Conservation (phyloP, 768 basidiomycete species). For the Boletus huronensis region DNA sequence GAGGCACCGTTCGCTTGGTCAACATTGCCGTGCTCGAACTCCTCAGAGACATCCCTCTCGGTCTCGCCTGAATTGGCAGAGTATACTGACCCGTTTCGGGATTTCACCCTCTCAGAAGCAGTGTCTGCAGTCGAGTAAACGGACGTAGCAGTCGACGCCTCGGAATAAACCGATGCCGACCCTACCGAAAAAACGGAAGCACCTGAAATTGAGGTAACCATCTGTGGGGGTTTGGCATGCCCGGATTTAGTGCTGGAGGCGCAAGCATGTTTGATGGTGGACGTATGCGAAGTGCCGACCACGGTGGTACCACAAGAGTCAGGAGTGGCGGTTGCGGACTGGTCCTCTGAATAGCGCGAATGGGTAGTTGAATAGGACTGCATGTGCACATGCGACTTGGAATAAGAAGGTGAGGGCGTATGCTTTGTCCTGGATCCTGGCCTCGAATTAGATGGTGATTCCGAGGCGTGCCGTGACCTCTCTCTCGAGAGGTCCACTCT, state of each 20-base stretch:
- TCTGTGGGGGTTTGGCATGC: constrained; percentile 19
- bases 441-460: constrained; percentile 17
- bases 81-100: constrained; percentile 14
- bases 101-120: neutral
- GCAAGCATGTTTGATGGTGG: neutral
- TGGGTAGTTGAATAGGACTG: constrained; percentile 17
- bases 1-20: constrained; percentile 5
- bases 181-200: constrained; percentile 28
- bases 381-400: constrained; percentile 11
- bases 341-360: constrained; percentile 18
- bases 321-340: neutral
- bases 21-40: constrained; percentile 7
- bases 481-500: constrained; percentile 1
- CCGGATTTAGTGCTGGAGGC: neutral
- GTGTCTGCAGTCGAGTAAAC: constrained; percentile 12
- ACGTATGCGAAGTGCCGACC: neutral
- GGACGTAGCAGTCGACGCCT: constrained; percentile 27
- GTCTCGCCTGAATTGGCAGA: constrained; percentile 13
- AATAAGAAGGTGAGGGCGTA: constrained; percentile 15
- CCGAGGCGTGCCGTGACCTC: constrained; percentile 5
- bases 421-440: constrained; percentile 19
- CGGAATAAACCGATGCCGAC: constrained; percentile 27
- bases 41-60: constrained; percentile 14
- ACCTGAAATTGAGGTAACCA: constrained; percentile 26
- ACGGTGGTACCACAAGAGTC: constrained; percentile 6